Evolutionary conservation across 768 basidiomycete species (phyloP).

Genomic region (Tricholoma matsutake): DNA sequence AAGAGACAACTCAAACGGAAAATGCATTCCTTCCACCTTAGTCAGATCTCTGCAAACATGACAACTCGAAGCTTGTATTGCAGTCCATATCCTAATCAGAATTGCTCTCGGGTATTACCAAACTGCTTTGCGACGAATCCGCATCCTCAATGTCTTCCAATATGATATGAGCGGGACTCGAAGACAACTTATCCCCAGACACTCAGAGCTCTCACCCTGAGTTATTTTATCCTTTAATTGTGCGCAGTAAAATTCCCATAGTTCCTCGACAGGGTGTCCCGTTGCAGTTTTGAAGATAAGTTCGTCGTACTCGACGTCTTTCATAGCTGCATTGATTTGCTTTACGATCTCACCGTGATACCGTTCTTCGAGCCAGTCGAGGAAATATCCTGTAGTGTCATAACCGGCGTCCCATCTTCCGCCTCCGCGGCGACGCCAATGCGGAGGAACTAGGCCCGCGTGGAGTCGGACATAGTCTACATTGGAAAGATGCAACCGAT

Average conservation of each 20-base stretch:
- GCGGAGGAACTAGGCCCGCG: constrained; percentile 59
- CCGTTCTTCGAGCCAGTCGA: constrained; percentile 60
- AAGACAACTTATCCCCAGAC: not conserved
- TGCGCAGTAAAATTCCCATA: constrained; percentile 58
- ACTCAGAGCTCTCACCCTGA: not conserved
- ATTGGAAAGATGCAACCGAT: not conserved
- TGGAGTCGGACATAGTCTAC: constrained; percentile 71
- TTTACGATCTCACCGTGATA: constrained; percentile 53
- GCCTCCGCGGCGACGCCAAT: constrained; percentile 54
- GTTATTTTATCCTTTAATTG: constrained; percentile 23
- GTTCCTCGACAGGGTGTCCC: constrained; percentile 46
- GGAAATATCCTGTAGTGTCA: constrained; percentile 69
- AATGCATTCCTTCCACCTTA: no score
- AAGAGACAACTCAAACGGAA: no score
- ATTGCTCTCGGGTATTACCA: no score
- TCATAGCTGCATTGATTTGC: constrained; percentile 55
- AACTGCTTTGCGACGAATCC: not conserved
- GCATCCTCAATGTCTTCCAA: not conserved
- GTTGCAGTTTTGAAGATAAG: constrained; percentile 51
- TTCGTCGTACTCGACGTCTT: constrained; percentile 46
- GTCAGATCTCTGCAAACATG: no score
- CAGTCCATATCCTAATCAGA: no score
- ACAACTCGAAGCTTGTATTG: no score
- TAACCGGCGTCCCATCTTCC: constrained; percentile 76
- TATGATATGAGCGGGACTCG: not conserved